Base-by-base conservation (phyloP, 768 basidiomycete species). In the Cystobasidium tubakii region DNA sequence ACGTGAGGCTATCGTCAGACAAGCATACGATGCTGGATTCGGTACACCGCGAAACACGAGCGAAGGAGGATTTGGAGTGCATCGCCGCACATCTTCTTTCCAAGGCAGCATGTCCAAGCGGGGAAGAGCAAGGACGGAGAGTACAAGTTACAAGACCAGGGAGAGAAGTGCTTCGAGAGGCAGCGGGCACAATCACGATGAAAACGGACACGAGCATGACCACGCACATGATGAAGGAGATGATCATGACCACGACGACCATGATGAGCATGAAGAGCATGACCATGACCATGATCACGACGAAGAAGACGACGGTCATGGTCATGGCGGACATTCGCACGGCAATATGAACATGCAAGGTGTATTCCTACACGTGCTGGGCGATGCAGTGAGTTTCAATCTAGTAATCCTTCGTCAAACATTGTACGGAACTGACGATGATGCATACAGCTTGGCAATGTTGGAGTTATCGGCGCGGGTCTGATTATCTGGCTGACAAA, bases 321-420 rank as follows among this genome's bases (percentile, higher is more conserved):
- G 66, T 23, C 78, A 77, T 62, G 78, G 78, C 31, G 78, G 79
- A 15, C 77, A 79, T 74, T 79, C 78, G 23, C 79, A 80, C 73
- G 88, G 88, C 0, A 91, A 89, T 0, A 98, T 99, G 96, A 99
- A 98, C 82, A 97, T 98, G 94, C 89, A 84, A n/a, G 96, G 93
- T 34, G 85, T 99, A 0, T 84, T 98, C 36, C 82, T 99, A 33
- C 96, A 99, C 81, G 96, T 98, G 44, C 81, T 99, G 55, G 95
- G 95, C 39, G 95, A 99, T 83, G 95, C 95, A 15, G 81, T 82
- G 70, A 77, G 82, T 80, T 10, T n/a, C n/a, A 46, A 12, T 36
- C 13, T 12, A 15, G 25, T 12, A n/a, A n/a, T n/a, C n/a, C n/a
- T n/a, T n/a, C n/a, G n/a, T n/a, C n/a, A n/a, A n/a, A n/a, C n/a